Percentiles rank a stretch among this genome's conserved stretches.
phyloP scores from a whole-genome alignment of 192 early-diverging fungal species.

The Umbelopsis isabellina region DNA sequence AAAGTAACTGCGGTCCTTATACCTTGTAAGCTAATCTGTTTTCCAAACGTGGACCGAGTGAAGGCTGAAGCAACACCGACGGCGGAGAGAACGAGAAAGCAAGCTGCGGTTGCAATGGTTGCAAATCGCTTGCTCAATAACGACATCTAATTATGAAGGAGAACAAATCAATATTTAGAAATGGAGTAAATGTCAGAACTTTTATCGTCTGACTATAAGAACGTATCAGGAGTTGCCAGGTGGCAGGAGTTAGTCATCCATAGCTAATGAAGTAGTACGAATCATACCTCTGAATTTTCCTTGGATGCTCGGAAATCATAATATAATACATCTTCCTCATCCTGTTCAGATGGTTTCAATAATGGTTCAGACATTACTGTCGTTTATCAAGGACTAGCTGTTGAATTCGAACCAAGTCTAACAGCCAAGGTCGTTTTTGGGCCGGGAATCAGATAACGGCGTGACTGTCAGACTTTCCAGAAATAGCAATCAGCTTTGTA shows the following conservation, averaged over 20 bases:
- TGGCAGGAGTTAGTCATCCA: neutral
- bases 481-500: no score
- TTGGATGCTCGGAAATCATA: neutral
- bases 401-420: no score
- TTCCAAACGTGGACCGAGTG: neutral
- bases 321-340: neutral
- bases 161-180: neutral
- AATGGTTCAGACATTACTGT: conserved; percentile 15
- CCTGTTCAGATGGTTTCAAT: neutral
- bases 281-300: neutral
- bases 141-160: neutral
- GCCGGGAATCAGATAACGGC: no score
- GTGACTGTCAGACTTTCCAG: no score
- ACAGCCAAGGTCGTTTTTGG: no score
- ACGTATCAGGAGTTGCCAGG: conserved; percentile 20
- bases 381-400: no score
- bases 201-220: conserved; percentile 14
- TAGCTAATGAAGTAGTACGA: neutral
- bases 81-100: conserved; percentile 2
- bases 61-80: conserved; percentile 12
- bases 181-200: neutral
- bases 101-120: neutral
- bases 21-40: neutral
- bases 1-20: no score
- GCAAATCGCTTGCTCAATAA: conserved; percentile 6